phyloP scores from a whole-genome alignment of 352 stramenopile species.

The Pythium myriotylum region DNA sequence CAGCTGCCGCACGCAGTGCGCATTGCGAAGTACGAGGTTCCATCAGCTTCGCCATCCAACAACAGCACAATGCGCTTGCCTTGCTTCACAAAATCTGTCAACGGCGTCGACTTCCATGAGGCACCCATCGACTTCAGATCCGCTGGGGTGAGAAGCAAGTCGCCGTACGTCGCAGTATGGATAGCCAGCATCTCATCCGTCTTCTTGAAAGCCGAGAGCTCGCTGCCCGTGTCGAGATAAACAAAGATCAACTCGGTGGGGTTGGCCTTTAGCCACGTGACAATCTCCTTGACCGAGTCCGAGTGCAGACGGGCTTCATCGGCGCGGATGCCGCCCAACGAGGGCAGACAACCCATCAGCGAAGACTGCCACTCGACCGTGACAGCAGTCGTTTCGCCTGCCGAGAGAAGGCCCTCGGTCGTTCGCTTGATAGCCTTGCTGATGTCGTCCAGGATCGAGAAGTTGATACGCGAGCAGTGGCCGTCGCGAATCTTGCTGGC shows the following conservation, averaged over 20 bases:
- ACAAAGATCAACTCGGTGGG: slow-evolving; percentile 52
- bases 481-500: slow-evolving; percentile 60
- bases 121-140: slow-evolving; percentile 41
- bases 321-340: slow-evolving; percentile 73
- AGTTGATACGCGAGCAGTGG: slow-evolving; percentile 69
- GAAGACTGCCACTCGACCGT: slow-evolving; percentile 59
- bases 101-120: slow-evolving; percentile 51
- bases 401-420: slow-evolving; percentile 36
- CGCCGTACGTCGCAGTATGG: slow-evolving; percentile 50
- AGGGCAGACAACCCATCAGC: slow-evolving; percentile 77
- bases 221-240: slow-evolving; percentile 58
- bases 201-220: slow-evolving; percentile 48
- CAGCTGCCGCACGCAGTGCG: slow-evolving; percentile 46
- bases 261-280: slow-evolving; percentile 54
- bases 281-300: slow-evolving; percentile 59
- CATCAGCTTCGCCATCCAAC: slow-evolving; percentile 44
- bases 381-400: slow-evolving; percentile 28
- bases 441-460: slow-evolving; percentile 59
- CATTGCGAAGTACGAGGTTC: slow-evolving; percentile 59
- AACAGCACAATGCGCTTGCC: slow-evolving; percentile 63
- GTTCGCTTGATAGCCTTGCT: slow-evolving; percentile 39
- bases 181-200: slow-evolving; percentile 47
- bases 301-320: slow-evolving; percentile 58
- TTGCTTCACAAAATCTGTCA: slow-evolving; percentile 44
- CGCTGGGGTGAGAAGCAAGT: slow-evolving; percentile 50